Evolutionary conservation across 371 early-diverging fungal species (phyloP).

Genomic region (Mucor circinelloides): DNA sequence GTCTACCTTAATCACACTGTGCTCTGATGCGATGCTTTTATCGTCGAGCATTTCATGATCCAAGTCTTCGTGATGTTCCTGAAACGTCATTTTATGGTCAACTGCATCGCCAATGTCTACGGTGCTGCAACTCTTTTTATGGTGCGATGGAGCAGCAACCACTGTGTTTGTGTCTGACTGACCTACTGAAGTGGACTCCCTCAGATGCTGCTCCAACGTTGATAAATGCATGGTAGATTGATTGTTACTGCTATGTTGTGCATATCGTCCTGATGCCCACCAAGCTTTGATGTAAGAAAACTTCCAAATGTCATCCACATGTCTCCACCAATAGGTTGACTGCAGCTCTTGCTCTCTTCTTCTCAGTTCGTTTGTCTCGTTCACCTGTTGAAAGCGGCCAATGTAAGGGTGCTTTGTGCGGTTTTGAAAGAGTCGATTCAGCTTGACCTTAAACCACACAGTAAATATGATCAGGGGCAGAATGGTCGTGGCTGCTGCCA

Average conservation of each 20-base stretch:
- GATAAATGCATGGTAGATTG: constrained; percentile 8
- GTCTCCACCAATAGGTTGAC: background rate
- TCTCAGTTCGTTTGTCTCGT: background rate
- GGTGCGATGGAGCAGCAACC: background rate
- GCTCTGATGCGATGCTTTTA: background rate
- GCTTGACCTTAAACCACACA: constrained; percentile 53
- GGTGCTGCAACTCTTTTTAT: constrained; percentile 5
- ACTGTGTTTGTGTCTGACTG: constrained; percentile 1
- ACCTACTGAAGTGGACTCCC: background rate
- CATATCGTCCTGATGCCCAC: constrained; percentile 43
- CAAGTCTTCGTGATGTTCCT: background rate
- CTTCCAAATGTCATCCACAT: constrained; percentile 44
- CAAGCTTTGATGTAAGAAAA: constrained; percentile 34
- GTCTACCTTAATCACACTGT: background rate
- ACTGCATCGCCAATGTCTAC: background rate
- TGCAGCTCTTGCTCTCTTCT: background rate
- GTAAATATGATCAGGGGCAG: constrained; percentile 55
- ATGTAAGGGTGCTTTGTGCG: constrained; percentile 43
- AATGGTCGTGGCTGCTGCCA: constrained; percentile 44
- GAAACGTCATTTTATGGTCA: background rate
- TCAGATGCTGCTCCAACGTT: background rate
- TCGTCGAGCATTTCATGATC: background rate
- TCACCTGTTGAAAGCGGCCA: constrained; percentile 38
- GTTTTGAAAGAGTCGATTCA: constrained; percentile 43
- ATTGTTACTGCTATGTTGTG: constrained; percentile 13